These are phyloP conservation scores for Carex littledalei DNA, from an alignment of 176 grass and related monocot genomes.

Conservation along the genomic window DNA sequence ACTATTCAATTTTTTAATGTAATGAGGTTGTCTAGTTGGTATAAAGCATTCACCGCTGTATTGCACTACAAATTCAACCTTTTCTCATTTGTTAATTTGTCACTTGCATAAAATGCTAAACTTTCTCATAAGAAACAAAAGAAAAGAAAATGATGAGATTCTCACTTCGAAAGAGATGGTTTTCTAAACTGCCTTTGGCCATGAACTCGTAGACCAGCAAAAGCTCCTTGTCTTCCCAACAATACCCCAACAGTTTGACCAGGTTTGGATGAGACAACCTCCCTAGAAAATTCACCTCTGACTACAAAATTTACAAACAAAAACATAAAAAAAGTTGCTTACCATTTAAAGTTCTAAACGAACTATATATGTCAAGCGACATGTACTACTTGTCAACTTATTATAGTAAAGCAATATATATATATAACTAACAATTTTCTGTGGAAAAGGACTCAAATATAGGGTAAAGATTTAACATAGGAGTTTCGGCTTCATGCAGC, in stretches of 20 bases:
- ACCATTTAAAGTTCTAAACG: too few species aligned
- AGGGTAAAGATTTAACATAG: too few species aligned
- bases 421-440: background rate
- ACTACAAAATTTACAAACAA: slow-evolving; percentile 34
- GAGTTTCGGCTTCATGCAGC: too few species aligned
- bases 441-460: background rate
- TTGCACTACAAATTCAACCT: slow-evolving; percentile 18
- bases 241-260: slow-evolving; percentile 83
- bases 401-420: background rate
- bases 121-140: slow-evolving; percentile 15
- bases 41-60: slow-evolving; percentile 29
- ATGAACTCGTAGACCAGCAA: slow-evolving; percentile 83
- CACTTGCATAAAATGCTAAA: background rate
- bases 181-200: slow-evolving; percentile 83
- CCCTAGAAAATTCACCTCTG: slow-evolving; percentile 93
- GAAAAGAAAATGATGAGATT: slow-evolving; percentile 24
- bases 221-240: slow-evolving; percentile 71
- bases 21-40: slow-evolving; percentile 20
- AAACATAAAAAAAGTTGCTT: background rate
- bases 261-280: slow-evolving; percentile 80
- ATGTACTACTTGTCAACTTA: background rate
- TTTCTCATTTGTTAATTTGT: slow-evolving; percentile 4
- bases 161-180: slow-evolving; percentile 91
- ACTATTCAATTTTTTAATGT: background rate
- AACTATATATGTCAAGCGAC: background rate